A percentile compares a stretch with the other conserved stretches of the same genome.
phyloP scores from a whole-genome alignment of 345 rosid species.

The Limnanthes douglasii region DNA sequence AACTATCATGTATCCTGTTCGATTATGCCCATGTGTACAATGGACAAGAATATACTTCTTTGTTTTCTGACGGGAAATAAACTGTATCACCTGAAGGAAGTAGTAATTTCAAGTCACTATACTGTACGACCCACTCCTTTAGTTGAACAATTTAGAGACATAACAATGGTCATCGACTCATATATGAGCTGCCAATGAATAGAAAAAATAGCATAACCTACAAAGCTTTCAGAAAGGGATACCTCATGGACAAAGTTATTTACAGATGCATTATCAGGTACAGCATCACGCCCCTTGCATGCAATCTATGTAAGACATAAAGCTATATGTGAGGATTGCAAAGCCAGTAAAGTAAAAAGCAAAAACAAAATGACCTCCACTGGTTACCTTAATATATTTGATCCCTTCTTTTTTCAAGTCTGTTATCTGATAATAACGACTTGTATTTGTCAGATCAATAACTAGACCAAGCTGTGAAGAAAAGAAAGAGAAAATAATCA shows the following conservation, averaged over 20 bases:
- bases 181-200: too few species aligned
- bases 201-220: too few species aligned
- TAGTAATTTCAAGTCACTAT: too few species aligned
- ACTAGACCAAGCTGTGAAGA: slow-evolving; percentile 84
- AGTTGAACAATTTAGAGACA: too few species aligned
- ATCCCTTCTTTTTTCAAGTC: slow-evolving; percentile 94
- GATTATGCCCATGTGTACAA: slow-evolving; percentile 98
- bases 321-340: too few species aligned
- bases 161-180: too few species aligned
- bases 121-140: too few species aligned
- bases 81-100: slow-evolving; percentile 69
- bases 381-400: slow-evolving; percentile 88
- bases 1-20: slow-evolving; percentile 93
- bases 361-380: too few species aligned
- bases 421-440: slow-evolving; percentile 55
- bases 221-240: too few species aligned
- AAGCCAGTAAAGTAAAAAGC: too few species aligned
- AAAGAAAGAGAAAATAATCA: slow-evolving; percentile 3
- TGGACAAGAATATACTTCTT: slow-evolving; percentile 87
- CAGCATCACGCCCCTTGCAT: slow-evolving; percentile 89
- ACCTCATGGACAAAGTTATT: slow-evolving; percentile 88
- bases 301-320: slow-evolving; percentile 55
- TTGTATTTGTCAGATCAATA: slow-evolving; percentile 95
- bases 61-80: slow-evolving; percentile 54
- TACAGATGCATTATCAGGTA: slow-evolving; percentile 76